Base-by-base conservation (phyloP, 2,329 filamentous ascomycete genomes). In the Penicillium italicum region DNA sequence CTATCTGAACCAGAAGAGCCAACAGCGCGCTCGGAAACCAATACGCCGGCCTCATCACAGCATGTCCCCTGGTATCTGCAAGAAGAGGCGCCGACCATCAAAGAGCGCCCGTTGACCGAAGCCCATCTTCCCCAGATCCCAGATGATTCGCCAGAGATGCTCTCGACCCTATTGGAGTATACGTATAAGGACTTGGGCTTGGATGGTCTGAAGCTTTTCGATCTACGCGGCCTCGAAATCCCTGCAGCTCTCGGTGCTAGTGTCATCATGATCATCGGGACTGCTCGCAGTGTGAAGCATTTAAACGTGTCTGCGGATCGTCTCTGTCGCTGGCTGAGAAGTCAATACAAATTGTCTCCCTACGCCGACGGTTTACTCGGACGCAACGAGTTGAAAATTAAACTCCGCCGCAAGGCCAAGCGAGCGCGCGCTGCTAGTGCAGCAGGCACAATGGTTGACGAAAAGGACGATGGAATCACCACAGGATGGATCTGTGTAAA, bases 401-500 rank as follows among this genome's bases (percentile, higher is more conserved):
- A 93, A 71, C 75, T 97, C 60, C 81, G 88, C 34, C 82, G 94
- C 40, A 88, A 92, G 71, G 86, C 89, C 8, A 90, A 90, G 71
- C 87, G 88, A 64, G 89, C 91, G 31, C 91, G 90, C 72, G 78
- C 97, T 58, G 77, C 96, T 63, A 91, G 89, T 14, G 88, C 83
- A 56, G 83, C 85, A 0, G 85, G 85, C n/a, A 80, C 82, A 44
- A 76, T 78, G 44, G 62, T 74, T 8, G 72, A 75, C 37, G 79
- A 84, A 6, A 83, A 84, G 11, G 92, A 96, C 64, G 90, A 97
- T 68, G 93, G 92, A 2, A 89, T 96, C 50, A 87, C 88, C 12
- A 97, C 93, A 0, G 92, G 91, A 10, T 99, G 94, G 94, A 88
- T 99, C 20, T 99, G 94, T 73, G 89, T 97, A 58, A 95, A 96